A percentile compares a stretch with the other conserved stretches of the same genome.
phyloP scores from a whole-genome alignment of 129 eudicot genomes.

The Centaurea solstitialis region DNA sequence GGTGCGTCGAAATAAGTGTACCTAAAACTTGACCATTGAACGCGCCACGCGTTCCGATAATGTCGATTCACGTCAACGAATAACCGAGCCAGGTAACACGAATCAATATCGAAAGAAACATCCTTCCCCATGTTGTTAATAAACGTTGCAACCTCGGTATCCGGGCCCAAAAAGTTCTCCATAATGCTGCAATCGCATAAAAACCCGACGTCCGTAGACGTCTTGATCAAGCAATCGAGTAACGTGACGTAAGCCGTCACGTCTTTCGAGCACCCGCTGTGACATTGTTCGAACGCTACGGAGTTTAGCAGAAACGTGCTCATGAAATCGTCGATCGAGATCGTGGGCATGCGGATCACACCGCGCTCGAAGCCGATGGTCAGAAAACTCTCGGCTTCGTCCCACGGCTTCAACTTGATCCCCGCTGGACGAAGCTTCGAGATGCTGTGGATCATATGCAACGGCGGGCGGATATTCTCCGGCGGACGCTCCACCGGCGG shows the following conservation, averaged over 20 bases:
- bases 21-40: constrained; percentile 68
- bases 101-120: constrained; percentile 54
- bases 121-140: constrained; percentile 82
- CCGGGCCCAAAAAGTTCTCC: constrained; percentile 80
- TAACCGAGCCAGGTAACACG: constrained; percentile 59
- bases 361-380: constrained; percentile 55
- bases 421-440: constrained; percentile 87
- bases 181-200: constrained; percentile 61
- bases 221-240: constrained; percentile 72
- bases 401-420: constrained; percentile 44
- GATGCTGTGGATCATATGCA: constrained; percentile 57
- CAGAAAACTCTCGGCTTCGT: constrained; percentile 61
- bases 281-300: constrained; percentile 87
- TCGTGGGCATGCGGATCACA: constrained; percentile 57
- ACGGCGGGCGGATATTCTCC: constrained; percentile 26
- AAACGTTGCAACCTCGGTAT: constrained; percentile 61
- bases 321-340: constrained; percentile 82
- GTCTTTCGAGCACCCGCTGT: constrained; percentile 54
- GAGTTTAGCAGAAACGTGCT: constrained; percentile 63
- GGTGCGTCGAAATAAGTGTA: constrained; percentile 78
- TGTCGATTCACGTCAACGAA: constrained; percentile 64
- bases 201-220: constrained; percentile 57
- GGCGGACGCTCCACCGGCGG: not conserved
- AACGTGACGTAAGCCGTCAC: constrained; percentile 72
- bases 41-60: constrained; percentile 61